Evolutionary conservation across 2,329 filamentous ascomycete genomes (phyloP), one percentile per base, ranked within the genome.

Genomic region (Ascochyta clinopodiicola): DNA sequence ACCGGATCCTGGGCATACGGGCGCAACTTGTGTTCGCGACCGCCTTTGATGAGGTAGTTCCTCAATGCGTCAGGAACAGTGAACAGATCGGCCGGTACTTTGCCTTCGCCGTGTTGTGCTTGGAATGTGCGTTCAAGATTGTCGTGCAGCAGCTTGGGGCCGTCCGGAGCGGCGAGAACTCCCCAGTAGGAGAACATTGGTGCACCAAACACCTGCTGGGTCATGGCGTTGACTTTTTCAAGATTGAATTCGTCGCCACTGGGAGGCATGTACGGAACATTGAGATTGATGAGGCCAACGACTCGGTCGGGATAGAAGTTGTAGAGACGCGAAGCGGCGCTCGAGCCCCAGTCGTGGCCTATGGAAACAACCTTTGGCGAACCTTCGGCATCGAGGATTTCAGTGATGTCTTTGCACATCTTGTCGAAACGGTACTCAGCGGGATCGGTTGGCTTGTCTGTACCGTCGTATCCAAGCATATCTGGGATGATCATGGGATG

Each of bases 281-380:
- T 81, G 17, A 82, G 51, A 55, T 80, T 69, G 6, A 76, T 64
- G 1, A 82, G 61, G n/a, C 77, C 80, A 4, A 64, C 43, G 6
- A 80, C 75, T 12, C 78, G 73, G 2, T 76, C 65, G 0, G 75
- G 77, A 47, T 78, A 63, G 57, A 75, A 77, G 43, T 79, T 72
- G 60, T 77, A 80, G 13, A 81, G 55, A 13, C 79, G 73, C 48
- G 77, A 73, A 0, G 76, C 74, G 10, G 78, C 56, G 7, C 50
- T 56, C 15, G 75, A 75, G 35, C 81, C 81, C 80, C 80, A 83
- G 63, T 84, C 81, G 57, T 83, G 81, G 38, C 80, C 81, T 29
- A 82, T 69, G 3, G 78, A 72, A 49, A 82, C 71, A 32, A 66
- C 43, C n/a, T 63, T 62, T 10, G 44, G 24, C 35, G 56, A 36